Percentiles rank a stretch among this genome's conserved stretches.
phyloP scores from a whole-genome alignment of 2,329 filamentous ascomycete species.

The Colletotrichum chrysophilum region DNA sequence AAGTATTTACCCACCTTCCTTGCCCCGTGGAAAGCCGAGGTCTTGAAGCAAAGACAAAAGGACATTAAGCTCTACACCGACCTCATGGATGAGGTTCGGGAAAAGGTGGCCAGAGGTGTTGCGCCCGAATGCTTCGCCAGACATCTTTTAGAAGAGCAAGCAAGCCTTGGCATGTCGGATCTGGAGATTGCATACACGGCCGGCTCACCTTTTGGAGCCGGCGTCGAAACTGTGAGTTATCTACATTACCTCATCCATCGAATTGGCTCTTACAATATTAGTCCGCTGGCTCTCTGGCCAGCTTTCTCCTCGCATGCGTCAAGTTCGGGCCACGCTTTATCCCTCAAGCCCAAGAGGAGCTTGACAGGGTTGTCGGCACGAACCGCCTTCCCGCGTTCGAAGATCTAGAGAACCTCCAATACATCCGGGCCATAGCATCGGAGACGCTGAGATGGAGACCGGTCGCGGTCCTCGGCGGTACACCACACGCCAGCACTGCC shows the following conservation, averaged over 20 bases:
- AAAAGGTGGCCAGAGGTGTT: slow-evolving; percentile 32
- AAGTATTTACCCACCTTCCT: slow-evolving; percentile 42
- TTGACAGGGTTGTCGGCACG: slow-evolving; percentile 41
- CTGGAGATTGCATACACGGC: slow-evolving; percentile 49
- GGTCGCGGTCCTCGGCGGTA: slow-evolving; percentile 42
- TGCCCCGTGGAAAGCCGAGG: slow-evolving; percentile 45
- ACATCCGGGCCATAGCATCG: slow-evolving; percentile 39
- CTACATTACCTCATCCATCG: rapidly evolving
- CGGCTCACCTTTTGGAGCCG: slow-evolving; percentile 49
- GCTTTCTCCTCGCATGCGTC: slow-evolving; percentile 57
- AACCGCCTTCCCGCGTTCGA: slow-evolving; percentile 41
- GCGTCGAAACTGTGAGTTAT: slow-evolving; percentile 43
- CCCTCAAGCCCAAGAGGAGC: slow-evolving; percentile 42
- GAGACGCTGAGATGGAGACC: slow-evolving; percentile 48
- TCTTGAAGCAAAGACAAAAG: slow-evolving; percentile 35
- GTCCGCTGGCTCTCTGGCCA: slow-evolving; percentile 53
- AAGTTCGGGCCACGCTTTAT: slow-evolving; percentile 56
- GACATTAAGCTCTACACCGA: slow-evolving; percentile 41
- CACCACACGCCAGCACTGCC: slow-evolving; percentile 51
- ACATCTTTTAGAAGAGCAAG: slow-evolving; percentile 45
- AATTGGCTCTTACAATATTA: slow-evolving; percentile 10
- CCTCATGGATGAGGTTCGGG: slow-evolving; percentile 44
- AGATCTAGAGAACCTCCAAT: slow-evolving; percentile 37
- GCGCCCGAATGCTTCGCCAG: slow-evolving; percentile 47
- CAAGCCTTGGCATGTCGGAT: slow-evolving; percentile 43